Percentiles rank a stretch among this genome's conserved stretches.
Evolutionary conservation across 805 yeast genomes (phyloP).

Genomic region (Ogataea chonburiensis): DNA sequence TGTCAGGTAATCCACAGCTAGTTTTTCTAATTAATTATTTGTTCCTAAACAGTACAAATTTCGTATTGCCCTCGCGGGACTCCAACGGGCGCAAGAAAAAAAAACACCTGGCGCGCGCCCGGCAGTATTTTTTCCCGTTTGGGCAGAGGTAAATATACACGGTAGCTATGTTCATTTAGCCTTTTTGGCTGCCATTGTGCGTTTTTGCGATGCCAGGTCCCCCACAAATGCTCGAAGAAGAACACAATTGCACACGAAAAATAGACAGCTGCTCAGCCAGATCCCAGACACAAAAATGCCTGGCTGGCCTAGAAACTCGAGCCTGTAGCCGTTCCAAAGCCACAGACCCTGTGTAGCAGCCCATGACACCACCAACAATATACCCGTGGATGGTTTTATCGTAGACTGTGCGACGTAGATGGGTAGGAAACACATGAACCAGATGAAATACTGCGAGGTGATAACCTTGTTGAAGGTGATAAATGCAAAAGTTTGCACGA

Average conservation of each 20-base stretch:
- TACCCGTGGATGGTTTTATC: constrained; percentile 39
- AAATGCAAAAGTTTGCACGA: constrained; percentile 76
- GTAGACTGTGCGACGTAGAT: constrained; percentile 54
- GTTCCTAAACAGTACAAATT: constrained; percentile 7
- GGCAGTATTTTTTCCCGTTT: constrained; percentile 6
- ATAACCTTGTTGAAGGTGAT: constrained; percentile 79
- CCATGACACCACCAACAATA: constrained; percentile 56
- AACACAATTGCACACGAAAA: constrained; percentile 29
- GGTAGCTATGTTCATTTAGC: neutral
- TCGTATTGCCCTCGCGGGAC: constrained; percentile 3
- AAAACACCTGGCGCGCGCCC: constrained; percentile 3
- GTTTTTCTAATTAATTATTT: constrained; percentile 4
- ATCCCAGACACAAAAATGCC: constrained; percentile 25
- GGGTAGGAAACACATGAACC: constrained; percentile 89
- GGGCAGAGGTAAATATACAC: constrained; percentile 1
- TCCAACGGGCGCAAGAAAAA: constrained; percentile 2
- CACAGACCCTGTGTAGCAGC: constrained; percentile 67
- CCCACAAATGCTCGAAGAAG: constrained; percentile 22
- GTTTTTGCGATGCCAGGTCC: constrained; percentile 16
- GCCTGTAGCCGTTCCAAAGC: constrained; percentile 72
- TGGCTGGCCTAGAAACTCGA: constrained; percentile 75
- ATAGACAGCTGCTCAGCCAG: constrained; percentile 26
- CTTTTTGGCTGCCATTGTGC: constrained; percentile 5
- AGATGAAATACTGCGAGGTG: constrained; percentile 93
- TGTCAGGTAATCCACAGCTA: constrained; percentile 3